phyloP scores from a whole-genome alignment of 2,329 filamentous ascomycete genomes.

The Diaporthe ampelina region DNA sequence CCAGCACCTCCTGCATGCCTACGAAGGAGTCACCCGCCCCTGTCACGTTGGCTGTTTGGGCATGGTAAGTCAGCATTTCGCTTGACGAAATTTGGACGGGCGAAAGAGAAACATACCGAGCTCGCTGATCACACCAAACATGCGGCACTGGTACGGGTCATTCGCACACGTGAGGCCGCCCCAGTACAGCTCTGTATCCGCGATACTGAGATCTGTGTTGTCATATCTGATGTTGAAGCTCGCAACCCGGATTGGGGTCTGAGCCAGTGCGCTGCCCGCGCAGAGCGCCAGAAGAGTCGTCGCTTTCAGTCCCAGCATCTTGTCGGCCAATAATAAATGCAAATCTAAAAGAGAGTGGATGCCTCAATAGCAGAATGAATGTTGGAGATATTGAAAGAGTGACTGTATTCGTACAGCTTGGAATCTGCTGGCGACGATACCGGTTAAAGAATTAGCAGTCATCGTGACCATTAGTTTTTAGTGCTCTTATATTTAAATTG shows the following conservation, averaged over 20 bases:
- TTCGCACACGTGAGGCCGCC: not conserved
- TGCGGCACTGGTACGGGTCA: not conserved
- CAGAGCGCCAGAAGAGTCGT: not conserved
- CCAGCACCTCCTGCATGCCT: constrained; percentile 64
- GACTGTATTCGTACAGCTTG: not conserved
- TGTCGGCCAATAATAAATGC: not conserved
- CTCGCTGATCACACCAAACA: not conserved
- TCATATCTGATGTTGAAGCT: constrained; percentile 7
- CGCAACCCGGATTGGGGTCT: not conserved
- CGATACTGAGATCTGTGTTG: not conserved
- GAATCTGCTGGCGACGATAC: not conserved
- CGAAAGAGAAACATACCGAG: not conserved
- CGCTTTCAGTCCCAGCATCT: not conserved
- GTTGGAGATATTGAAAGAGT: not conserved
- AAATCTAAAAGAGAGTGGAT: not conserved
- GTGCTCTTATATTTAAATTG: not conserved
- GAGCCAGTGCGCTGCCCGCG: not conserved
- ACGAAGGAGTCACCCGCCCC: not conserved
- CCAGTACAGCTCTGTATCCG: not conserved
- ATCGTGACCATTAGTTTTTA: not conserved
- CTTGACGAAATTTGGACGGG: not conserved
- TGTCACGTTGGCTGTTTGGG: not conserved
- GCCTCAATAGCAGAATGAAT: not conserved
- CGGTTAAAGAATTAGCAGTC: not conserved
- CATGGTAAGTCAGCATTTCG: not conserved